Conservation (phyloP, 2,329 filamentous ascomycete genomes). For the Endoconidiophora polonica region DNA sequence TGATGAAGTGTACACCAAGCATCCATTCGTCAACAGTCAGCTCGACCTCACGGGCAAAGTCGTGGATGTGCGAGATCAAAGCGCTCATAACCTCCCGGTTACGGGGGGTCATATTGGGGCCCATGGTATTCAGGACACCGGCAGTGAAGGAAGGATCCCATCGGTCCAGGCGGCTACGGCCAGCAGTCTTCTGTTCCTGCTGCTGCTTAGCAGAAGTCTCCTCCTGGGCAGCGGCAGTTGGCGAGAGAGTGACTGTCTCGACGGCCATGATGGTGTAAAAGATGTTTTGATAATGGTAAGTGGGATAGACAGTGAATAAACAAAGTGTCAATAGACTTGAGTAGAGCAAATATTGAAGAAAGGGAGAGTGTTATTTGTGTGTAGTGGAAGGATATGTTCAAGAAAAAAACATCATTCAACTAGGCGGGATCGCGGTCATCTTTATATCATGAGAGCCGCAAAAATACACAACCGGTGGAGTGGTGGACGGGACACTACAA, state of each 20-base stretch:
- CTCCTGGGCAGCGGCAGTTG: not conserved
- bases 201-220: not conserved
- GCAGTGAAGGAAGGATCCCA: conserved; percentile 58
- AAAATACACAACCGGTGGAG: conserved; percentile 6
- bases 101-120: conserved; percentile 49
- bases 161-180: conserved; percentile 8
- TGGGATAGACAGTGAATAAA: not conserved
- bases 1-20: conserved; percentile 57
- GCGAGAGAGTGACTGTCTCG: conserved; percentile 4
- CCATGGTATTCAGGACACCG: conserved; percentile 56
- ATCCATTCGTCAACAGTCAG: conserved; percentile 66
- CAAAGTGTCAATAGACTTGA: not conserved
- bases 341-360: not conserved
- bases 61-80: conserved; percentile 57
- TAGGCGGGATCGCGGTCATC: not conserved
- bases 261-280: not conserved
- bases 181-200: not conserved
- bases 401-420: not conserved
- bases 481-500: too few relatives aligned
- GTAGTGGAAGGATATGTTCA: not conserved
- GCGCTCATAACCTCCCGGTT: conserved; percentile 45
- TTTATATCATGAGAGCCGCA: conserved; percentile 8
- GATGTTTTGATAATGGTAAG: not conserved
- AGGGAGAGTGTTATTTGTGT: not conserved
- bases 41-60: conserved; percentile 63